Evolutionary conservation across 345 rosid species (phyloP), one percentile per base, ranked within the genome.

Genomic region (Acer campestre): DNA sequence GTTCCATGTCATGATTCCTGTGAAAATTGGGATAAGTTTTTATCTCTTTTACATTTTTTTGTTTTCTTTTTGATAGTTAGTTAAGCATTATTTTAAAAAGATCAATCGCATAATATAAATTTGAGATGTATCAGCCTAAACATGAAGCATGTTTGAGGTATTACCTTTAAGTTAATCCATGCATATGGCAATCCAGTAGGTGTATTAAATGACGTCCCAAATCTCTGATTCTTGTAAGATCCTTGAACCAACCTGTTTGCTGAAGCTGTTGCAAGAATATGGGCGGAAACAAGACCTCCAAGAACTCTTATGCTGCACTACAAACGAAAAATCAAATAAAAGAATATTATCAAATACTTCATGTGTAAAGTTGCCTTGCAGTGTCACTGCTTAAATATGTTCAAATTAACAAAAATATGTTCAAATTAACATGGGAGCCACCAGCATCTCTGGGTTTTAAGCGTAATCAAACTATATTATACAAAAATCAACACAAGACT

Each of bases 261-360:
- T 73, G 95, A 86, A 82, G 91, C 94, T 75, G 88, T 90, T 78
- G 98, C 97, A 93, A 95, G 99, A 89, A 95, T 88, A 92, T 95
- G 99, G 78, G 97, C 97, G 84, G 99, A 92, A 78, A 95, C 88
- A 87, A 95, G 99, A 87, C 98, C 99, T 84, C 99, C 97, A 84
- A 95, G 99, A 84, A 93, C 88, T 92, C 99, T 88, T 84, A 95
- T 93, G 87, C 93, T 93, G 94, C 97, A 92, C 99, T 95, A 79
- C 87, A 86, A 56, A 75, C 80, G 73, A 82, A 78, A 82, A 81
- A 74, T 70, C 70, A 81, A 82, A 80, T 31, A 63, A 67, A 80
- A 70, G 68, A 83, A 77, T 70, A 77, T 71, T 49, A 80, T 78
- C 73, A 85, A 80, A 73, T 48, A 78, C 73, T 67, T 78, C 68